Evolutionary conservation across 805 yeast genomes (phyloP).

Genomic region (Metschnikowia gruessii): DNA sequence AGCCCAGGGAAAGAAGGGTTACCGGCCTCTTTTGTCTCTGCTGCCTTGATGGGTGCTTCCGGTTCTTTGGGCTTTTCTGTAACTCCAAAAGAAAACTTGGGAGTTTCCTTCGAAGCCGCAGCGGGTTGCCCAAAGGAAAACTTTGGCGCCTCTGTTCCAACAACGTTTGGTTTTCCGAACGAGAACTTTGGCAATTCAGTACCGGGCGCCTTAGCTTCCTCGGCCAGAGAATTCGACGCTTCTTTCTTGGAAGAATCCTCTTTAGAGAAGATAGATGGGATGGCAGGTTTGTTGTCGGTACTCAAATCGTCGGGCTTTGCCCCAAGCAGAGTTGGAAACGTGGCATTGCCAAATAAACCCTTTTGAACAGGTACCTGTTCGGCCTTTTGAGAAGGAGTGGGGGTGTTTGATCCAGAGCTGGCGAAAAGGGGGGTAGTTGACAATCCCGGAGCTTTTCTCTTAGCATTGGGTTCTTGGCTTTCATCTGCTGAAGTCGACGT

Average conservation of each 20-base stretch:
- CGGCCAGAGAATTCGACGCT: neutral
- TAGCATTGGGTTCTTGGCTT: constrained; percentile 1
- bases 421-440: neutral
- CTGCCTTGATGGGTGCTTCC: neutral
- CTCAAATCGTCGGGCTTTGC: neutral
- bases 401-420: neutral
- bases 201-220: neutral
- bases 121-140: constrained; percentile 12
- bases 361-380: neutral
- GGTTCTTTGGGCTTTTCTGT: neutral
- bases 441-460: neutral
- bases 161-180: constrained; percentile 12
- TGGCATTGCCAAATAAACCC: neutral
- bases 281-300: neutral
- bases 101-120: constrained; percentile 5
- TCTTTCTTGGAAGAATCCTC: neutral
- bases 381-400: neutral
- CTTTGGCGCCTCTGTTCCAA: constrained; percentile 10
- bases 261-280: neutral
- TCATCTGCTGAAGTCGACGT: constrained; percentile 1
- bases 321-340: constrained; percentile 1
- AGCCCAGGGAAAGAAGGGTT: neutral
- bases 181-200: constrained; percentile 10
- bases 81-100: constrained; percentile 22
- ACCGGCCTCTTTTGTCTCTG: neutral